Conservation (phyloP, 2,329 filamentous ascomycete genomes). For the Stagonosporopsis rhizophila region DNA sequence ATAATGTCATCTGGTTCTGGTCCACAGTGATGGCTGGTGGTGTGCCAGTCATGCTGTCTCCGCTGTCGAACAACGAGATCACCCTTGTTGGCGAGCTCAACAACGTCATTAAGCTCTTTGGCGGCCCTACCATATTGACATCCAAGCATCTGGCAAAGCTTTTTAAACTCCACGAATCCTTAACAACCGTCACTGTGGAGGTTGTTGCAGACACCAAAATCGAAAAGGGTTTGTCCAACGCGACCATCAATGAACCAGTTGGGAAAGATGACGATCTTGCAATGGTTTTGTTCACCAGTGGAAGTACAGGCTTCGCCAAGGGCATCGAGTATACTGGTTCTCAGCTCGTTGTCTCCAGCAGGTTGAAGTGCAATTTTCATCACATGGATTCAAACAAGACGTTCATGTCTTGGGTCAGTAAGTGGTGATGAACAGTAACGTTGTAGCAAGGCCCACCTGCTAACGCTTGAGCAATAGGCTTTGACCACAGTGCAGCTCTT, state of each 20-base stretch:
- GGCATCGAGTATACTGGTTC: constrained; percentile 55
- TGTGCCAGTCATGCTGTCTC: constrained; percentile 16
- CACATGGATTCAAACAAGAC: constrained; percentile 11
- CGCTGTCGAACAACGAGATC: constrained; percentile 15
- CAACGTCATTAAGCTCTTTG: constrained; percentile 14
- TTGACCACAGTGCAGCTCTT: constrained; percentile 63
- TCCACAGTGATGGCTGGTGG: constrained; percentile 11
- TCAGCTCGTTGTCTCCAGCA: constrained; percentile 54
- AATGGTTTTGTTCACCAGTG: constrained; percentile 59
- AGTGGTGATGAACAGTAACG: background rate
- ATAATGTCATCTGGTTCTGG: constrained; percentile 23
- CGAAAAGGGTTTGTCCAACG: background rate
- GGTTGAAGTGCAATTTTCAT: constrained; percentile 48
- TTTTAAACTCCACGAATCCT: background rate
- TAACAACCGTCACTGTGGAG: constrained; percentile 6
- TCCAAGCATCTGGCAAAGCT: constrained; percentile 3
- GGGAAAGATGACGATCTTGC: constrained; percentile 17
- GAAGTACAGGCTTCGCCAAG: constrained; percentile 60
- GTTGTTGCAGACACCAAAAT: background rate
- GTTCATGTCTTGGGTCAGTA: constrained; percentile 24
- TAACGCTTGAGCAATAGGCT: constrained; percentile 24
- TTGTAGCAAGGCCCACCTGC: background rate
- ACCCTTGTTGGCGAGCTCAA: constrained; percentile 8
- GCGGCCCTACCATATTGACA: constrained; percentile 4
- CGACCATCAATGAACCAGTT: background rate